Conservation (phyloP, 257 asterid species). For the Solanum chilense region DNA sequence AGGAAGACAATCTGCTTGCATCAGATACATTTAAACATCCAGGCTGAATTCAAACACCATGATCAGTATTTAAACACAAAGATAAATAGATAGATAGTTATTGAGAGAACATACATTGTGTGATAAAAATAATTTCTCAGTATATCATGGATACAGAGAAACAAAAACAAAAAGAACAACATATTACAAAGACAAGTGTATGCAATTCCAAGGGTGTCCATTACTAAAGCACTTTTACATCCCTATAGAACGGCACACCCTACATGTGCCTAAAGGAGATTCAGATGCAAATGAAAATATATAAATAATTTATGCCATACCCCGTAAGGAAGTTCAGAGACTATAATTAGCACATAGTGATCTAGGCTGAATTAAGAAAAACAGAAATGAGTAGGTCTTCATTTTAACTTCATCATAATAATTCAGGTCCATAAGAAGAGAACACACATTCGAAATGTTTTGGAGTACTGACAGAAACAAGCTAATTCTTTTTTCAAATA, state of each 20-base stretch:
- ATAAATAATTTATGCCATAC: neutral
- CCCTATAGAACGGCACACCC: neutral
- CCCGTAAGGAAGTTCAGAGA: neutral
- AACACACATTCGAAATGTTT: neutral
- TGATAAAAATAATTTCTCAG: neutral
- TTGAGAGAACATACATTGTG: neutral
- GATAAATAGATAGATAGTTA: neutral
- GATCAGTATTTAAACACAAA: neutral
- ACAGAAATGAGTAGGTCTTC: neutral
- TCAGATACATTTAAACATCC: conserved; percentile 50
- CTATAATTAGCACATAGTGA: neutral
- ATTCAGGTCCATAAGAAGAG: neutral
- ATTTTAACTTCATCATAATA: neutral
- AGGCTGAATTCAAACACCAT: conserved; percentile 28
- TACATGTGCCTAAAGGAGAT: neutral
- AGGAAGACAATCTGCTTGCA: conserved; percentile 45
- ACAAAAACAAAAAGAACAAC: neutral
- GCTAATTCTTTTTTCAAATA: neutral
- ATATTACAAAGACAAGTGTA: neutral
- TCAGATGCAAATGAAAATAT: neutral
- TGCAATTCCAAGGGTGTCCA: neutral
- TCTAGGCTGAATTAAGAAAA: neutral
- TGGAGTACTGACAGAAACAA: neutral
- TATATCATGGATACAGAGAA: neutral
- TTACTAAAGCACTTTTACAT: neutral